phyloP scores from a whole-genome alignment of 179 eudicot genomes.

The Silene vulgaris region DNA sequence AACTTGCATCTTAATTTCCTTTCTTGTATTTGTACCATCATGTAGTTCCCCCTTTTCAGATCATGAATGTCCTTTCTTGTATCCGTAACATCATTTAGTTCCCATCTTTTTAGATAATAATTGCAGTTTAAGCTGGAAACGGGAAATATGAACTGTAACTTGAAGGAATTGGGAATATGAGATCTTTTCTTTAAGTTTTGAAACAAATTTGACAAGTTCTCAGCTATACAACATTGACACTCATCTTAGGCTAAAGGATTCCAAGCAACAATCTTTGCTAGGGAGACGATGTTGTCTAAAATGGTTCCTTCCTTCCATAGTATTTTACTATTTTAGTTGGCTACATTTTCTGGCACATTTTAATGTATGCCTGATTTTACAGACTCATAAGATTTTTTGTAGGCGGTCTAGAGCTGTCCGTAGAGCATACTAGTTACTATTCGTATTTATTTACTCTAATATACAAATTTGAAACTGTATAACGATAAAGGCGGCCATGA shows the following conservation, averaged over 20 bases:
- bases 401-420: background rate
- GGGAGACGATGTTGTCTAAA: background rate
- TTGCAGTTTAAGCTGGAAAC: background rate
- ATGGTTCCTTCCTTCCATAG: background rate
- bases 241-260: background rate
- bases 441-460: background rate
- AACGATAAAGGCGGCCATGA: background rate
- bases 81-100: background rate
- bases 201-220: background rate
- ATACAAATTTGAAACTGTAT: background rate
- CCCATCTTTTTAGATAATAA: background rate
- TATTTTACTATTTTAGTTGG: background rate
- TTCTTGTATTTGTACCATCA: constrained; percentile 1
- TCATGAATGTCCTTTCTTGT: constrained; percentile 4
- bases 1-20: background rate
- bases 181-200: background rate
- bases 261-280: background rate
- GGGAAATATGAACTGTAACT: background rate
- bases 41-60: background rate
- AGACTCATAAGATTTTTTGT: too few relatives aligned
- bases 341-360: background rate
- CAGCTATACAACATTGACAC: background rate
- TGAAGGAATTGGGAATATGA: background rate
- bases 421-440: background rate
- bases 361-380: too few relatives aligned